Conservation (phyloP, 495 filamentous ascomycete species). For the Hypoxylon fuscum region DNA sequence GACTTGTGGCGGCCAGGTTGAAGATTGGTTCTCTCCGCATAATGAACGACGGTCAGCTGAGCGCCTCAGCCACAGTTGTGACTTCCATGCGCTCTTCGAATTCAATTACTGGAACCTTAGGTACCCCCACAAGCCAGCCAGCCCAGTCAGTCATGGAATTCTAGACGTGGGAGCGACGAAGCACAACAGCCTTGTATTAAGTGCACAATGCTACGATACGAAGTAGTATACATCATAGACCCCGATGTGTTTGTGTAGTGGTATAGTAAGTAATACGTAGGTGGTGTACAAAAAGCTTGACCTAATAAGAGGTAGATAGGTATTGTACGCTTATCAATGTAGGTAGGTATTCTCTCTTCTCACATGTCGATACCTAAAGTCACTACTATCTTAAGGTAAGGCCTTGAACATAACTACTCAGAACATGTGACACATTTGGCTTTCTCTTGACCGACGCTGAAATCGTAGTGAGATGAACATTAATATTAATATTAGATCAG, state of each 20-base stretch:
- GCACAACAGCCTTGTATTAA: slow-evolving; percentile 26
- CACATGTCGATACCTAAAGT: slow-evolving; percentile 1
- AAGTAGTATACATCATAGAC: slow-evolving; percentile 26
- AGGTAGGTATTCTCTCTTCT: slow-evolving; percentile 1
- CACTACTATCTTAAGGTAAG: not conserved
- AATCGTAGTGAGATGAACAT: slow-evolving; percentile 4
- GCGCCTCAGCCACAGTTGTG: slow-evolving; percentile 32
- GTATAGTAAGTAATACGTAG: not conserved
- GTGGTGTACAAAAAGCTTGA: not conserved
- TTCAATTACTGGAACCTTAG: no score
- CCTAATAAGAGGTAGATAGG: no score
- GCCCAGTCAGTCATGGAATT: slow-evolving; percentile 5
- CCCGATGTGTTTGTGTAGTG: not conserved
- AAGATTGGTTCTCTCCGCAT: slow-evolving; percentile 29
- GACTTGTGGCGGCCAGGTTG: slow-evolving; percentile 33
- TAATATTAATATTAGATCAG: slow-evolving; percentile 4
- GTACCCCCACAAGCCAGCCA: slow-evolving; percentile 20
- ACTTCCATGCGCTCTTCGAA: not conserved
- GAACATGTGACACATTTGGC: slow-evolving; percentile 12
- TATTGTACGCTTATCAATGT: no score
- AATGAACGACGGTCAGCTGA: slow-evolving; percentile 34
- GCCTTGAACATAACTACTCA: no score
- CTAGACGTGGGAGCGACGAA: slow-evolving; percentile 8
- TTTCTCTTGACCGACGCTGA: slow-evolving; percentile 9
- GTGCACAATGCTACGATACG: slow-evolving; percentile 25